Evolutionary conservation across 495 filamentous ascomycete genomes (phyloP), one percentile per base, ranked within the genome.

Genomic region (Hypomontagnella submonticulosa): DNA sequence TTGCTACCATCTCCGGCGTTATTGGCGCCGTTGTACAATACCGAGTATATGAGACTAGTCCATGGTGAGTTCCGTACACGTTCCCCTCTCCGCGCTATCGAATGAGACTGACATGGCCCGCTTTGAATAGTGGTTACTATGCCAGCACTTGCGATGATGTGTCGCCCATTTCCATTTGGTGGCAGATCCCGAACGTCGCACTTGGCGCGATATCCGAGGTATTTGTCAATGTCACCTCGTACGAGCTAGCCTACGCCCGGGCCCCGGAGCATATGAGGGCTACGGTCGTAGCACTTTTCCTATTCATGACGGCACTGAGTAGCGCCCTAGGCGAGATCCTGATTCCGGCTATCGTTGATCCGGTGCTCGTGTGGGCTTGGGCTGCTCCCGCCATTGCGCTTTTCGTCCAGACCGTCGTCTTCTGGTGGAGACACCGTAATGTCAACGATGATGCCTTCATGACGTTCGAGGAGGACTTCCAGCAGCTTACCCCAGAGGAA

Each of bases 1-100:
- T 88, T 38, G 85, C 82, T 51, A 79, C 78, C 10, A 62, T 86
- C 41, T 71, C 71, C 1, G 68, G 68, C 51, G 66, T 81, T 2
- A 82, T 79, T 67, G 86, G 86, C 19, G 86, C 88, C 20, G 82
- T 90, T 53, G 81, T 90, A 11, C 89, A 92, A 70, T 81, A 85
- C 57, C 77, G 83, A 61, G 89, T 90, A 73, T 90, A 89, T 76
- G 73, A 77, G 30, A 76, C 83, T 13, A 77, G 77, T 1, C 83
- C 85, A 0, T 88, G 84, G 66, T 71, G 13, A 63, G 67, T 71
- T 38, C 16, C 13, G 19, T 40, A 33, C 15, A 16, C 13, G 11
- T 47, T 7, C 10, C 13, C 19, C 10, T 27, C 23, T 27, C 23
- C 15, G 3, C 42, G 27, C 36, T 4, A 7, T 13, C 43, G 23